These are phyloP conservation scores for Tylopilus sp. DNA, from an alignment of 768 basidiomycete genomes.

Conservation along the genomic window DNA sequence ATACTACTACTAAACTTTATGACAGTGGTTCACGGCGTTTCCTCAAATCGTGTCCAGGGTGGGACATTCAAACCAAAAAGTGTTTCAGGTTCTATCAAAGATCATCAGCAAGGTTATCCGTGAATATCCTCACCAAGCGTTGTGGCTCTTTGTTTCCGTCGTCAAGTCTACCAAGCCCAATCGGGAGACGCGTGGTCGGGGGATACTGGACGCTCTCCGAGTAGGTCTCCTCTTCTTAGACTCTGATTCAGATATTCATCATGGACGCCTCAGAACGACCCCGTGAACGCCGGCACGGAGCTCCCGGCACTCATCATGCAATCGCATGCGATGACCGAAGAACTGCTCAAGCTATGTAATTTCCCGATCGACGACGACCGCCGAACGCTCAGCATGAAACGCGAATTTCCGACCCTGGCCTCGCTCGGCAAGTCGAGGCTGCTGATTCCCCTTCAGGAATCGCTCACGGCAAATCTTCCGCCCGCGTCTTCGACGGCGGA, in stretches of 20 bases:
- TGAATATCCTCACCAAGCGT: conserved; percentile 83
- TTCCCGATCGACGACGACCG: conserved; percentile 41
- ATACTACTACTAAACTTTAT: conserved; percentile 6
- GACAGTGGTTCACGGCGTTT: conserved; percentile 92
- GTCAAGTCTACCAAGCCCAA: conserved; percentile 74
- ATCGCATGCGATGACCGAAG: conserved; percentile 60
- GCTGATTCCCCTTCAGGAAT: conserved; percentile 91
- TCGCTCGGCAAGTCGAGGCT: conserved; percentile 58
- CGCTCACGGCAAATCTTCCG: conserved; percentile 85
- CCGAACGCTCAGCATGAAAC: conserved; percentile 41
- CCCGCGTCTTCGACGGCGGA: conserved; percentile 49
- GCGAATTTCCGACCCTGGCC: conserved; percentile 52
- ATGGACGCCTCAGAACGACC: conserved; percentile 40
- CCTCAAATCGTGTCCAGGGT: conserved; percentile 96
- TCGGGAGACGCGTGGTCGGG: conserved; percentile 56
- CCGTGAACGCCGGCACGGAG: conserved; percentile 37
- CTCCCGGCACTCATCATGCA: conserved; percentile 51
- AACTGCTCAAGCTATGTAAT: conserved; percentile 67
- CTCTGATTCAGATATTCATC: background rate
- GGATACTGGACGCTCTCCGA: conserved; percentile 55
- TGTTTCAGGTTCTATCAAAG: conserved; percentile 55
- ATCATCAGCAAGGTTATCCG: conserved; percentile 74
- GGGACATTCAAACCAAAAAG: conserved; percentile 62
- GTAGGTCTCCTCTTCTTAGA: conserved; percentile 45
- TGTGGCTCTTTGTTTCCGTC: conserved; percentile 91